phyloP scores from a whole-genome alignment of 83 land plant genomes.

The Larix sibirica region DNA sequence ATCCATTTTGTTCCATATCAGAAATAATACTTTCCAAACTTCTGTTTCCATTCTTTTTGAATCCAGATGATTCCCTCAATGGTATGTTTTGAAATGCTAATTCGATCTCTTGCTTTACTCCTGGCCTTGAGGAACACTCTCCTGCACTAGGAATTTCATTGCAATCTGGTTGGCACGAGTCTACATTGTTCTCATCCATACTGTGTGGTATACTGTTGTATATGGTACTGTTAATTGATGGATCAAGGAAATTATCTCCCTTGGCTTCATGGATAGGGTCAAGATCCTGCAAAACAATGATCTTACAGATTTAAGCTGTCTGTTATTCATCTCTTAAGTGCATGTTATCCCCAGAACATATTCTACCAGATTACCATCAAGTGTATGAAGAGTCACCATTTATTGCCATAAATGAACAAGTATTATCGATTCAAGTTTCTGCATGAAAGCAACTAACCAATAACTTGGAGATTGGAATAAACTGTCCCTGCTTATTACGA shows the following conservation, averaged over 20 bases:
- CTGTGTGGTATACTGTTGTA: not conserved
- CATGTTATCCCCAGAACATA: not conserved
- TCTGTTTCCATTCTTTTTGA: not conserved
- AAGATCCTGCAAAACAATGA: constrained; percentile 12
- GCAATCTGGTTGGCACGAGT: not conserved
- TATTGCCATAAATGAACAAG: not conserved
- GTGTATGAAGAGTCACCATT: not conserved
- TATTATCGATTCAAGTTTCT: not conserved
- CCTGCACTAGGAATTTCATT: not conserved
- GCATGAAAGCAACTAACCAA: not conserved
- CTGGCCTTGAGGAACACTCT: not conserved
- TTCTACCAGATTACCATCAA: not conserved
- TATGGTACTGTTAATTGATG: not conserved
- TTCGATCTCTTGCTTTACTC: not conserved
- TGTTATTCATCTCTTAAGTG: not conserved
- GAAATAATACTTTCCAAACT: constrained; percentile 29
- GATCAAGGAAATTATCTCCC: not conserved
- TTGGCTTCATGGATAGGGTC: not conserved
- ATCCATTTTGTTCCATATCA: constrained; percentile 78
- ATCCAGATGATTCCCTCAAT: not conserved
- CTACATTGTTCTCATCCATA: not conserved
- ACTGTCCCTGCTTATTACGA: too few relatives aligned
- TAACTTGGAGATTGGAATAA: not conserved
- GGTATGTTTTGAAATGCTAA: not conserved
- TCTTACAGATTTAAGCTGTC: not conserved